Percentiles rank a stretch among this genome's conserved stretches.
Evolutionary conservation across 1,139 yeast genomes (phyloP).

Genomic region (Zygotorulaspora mrakii): DNA sequence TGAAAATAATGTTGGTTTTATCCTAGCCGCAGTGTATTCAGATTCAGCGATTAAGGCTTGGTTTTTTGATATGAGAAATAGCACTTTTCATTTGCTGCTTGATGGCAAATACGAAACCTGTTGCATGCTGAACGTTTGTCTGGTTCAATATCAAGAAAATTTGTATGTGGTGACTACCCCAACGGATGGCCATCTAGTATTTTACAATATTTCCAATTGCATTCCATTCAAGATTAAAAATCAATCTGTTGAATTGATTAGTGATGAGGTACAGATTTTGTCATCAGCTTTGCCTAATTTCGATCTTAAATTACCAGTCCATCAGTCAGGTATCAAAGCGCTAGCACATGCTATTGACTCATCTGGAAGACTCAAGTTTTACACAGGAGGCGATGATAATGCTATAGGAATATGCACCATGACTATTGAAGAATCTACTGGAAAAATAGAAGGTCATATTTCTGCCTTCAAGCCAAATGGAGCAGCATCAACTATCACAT

Average conservation of each 20-base stretch:
- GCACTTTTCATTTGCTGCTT: conserved; percentile 44
- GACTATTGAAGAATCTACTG: conserved; percentile 25
- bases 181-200: conserved; percentile 74
- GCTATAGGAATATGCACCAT: conserved; percentile 52
- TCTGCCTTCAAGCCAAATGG: conserved; percentile 49
- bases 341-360: conserved; percentile 33
- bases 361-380: conserved; percentile 36
- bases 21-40: conserved; percentile 72
- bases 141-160: conserved; percentile 39
- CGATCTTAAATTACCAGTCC: conserved; percentile 51
- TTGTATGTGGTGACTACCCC: conserved; percentile 54
- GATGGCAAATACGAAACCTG: conserved; percentile 62
- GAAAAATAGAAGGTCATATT: conserved; percentile 19
- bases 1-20: conserved; percentile 35
- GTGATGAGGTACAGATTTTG: conserved; percentile 1
- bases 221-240: conserved; percentile 22
- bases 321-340: conserved; percentile 81
- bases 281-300: conserved; percentile 18
- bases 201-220: conserved; percentile 50
- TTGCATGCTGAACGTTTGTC: conserved; percentile 63
- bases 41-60: conserved; percentile 74
- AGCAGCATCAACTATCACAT: conserved; percentile 84
- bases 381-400: conserved; percentile 94
- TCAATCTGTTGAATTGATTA: neutral
- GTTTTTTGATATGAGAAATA: conserved; percentile 43